Conservation (phyloP, 768 basidiomycete genomes). For the Phlegmacium glaucopus region DNA sequence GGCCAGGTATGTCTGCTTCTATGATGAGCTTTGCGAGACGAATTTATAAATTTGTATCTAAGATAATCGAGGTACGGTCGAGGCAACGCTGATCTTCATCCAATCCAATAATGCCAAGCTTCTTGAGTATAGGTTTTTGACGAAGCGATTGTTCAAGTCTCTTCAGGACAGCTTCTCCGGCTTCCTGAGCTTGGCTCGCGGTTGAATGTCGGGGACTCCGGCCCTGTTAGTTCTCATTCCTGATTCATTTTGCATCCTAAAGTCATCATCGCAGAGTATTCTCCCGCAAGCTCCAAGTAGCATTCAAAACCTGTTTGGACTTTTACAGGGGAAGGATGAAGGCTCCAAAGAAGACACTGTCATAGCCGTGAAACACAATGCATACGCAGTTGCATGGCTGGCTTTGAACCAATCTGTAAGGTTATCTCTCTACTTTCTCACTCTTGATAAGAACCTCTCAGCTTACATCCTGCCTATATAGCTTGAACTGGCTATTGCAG, state of each 20-base stretch:
- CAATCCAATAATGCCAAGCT: slow-evolving; percentile 2
- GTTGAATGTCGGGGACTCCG: slow-evolving; percentile 71
- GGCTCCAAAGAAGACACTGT: slow-evolving; percentile 59
- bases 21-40: slow-evolving; percentile 1
- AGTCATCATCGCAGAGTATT: slow-evolving; percentile 48
- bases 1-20: slow-evolving; percentile 63
- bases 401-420: slow-evolving; percentile 83
- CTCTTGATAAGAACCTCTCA: neutral
- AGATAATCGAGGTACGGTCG: slow-evolving; percentile 75
- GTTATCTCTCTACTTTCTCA: too few relatives aligned
- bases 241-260: neutral
- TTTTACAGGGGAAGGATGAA: slow-evolving; percentile 41
- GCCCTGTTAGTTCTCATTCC: slow-evolving; percentile 46
- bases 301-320: slow-evolving; percentile 43
- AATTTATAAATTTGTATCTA: slow-evolving; percentile 9
- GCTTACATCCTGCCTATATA: slow-evolving; percentile 25
- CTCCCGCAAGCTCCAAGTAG: slow-evolving; percentile 49
- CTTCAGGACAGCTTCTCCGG: slow-evolving; percentile 60
- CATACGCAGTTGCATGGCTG: slow-evolving; percentile 81
- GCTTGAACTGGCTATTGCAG: slow-evolving; percentile 59
- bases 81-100: neutral
- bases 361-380: slow-evolving; percentile 68
- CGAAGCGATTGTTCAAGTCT: slow-evolving; percentile 71
- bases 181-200: slow-evolving; percentile 78
- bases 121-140: slow-evolving; percentile 68